These are phyloP conservation scores for Penicillium psychrofluorescens DNA, from an alignment of 495 filamentous ascomycete genomes.

Conservation along the genomic window DNA sequence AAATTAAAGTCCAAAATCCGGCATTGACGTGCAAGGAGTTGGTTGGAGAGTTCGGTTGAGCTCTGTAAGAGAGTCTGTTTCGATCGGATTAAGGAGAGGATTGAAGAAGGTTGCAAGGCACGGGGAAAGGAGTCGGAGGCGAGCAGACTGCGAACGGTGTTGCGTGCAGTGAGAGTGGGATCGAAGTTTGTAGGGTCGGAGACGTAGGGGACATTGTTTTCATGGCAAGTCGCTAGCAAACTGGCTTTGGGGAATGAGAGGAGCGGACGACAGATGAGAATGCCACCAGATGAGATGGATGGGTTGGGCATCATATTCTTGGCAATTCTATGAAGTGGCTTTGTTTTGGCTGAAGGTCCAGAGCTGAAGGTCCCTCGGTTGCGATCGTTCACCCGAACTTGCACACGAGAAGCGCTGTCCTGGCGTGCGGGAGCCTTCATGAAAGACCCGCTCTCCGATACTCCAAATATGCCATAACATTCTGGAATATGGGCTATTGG, in stretches of 20 bases:
- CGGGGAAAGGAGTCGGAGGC: conserved; percentile 52
- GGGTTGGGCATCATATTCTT: conserved; percentile 5
- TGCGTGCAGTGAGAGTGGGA: conserved; percentile 66
- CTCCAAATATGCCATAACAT: conserved; percentile 65
- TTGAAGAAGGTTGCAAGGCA: conserved; percentile 58
- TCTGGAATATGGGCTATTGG: conserved; percentile 65
- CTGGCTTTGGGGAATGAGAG: conserved; percentile 64
- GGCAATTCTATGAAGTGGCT: too few species aligned
- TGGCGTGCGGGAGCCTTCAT: conserved; percentile 3
- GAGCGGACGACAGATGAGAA: conserved; percentile 68
- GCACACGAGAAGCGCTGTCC: neutral
- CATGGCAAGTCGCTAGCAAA: conserved; percentile 64
- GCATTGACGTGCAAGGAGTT: conserved; percentile 23
- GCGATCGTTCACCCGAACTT: conserved; percentile 4
- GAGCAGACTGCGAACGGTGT: conserved; percentile 66
- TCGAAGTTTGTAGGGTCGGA: conserved; percentile 85
- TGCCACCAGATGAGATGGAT: conserved; percentile 57
- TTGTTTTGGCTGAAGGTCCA: too few species aligned
- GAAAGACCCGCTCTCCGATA: conserved; percentile 56
- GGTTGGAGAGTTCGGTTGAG: conserved; percentile 26
- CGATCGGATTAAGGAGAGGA: conserved; percentile 47
- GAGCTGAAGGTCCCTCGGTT: conserved; percentile 1
- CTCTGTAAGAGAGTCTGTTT: conserved; percentile 20
- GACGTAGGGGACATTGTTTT: conserved; percentile 60
- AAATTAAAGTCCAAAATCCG: conserved; percentile 32